A percentile compares a stretch with the other conserved stretches of the same genome.
Conservation (phyloP, 108 stramenopile species). For the Nitzschia sp. region DNA sequence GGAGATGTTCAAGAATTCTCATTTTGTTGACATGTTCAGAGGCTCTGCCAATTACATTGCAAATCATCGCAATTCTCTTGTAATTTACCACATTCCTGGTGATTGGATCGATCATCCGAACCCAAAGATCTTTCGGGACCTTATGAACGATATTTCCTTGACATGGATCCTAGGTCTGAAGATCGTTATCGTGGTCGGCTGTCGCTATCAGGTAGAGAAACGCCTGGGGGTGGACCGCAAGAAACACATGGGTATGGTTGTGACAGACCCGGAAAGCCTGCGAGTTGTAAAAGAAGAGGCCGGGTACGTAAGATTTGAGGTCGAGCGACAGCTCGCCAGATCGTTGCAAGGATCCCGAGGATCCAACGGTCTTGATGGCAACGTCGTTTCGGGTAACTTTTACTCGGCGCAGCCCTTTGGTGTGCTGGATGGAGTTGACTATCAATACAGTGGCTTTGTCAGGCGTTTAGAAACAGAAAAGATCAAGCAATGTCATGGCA, state of each 20-base stretch:
- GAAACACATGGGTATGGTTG: constrained; percentile 63
- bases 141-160: constrained; percentile 93
- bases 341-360: constrained; percentile 64
- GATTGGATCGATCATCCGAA: constrained; percentile 46
- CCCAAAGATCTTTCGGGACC: constrained; percentile 65
- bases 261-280: constrained; percentile 83
- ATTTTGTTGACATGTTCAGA: constrained; percentile 93
- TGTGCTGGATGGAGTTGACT: constrained; percentile 77
- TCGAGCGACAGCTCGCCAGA: constrained; percentile 88
- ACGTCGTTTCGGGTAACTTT: constrained; percentile 88
- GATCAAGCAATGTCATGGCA: constrained; percentile 75
- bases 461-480: constrained; percentile 87
- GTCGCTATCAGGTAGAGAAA: constrained; percentile 76
- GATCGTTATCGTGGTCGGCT: constrained; percentile 75
- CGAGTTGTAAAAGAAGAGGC: constrained; percentile 93
- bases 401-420: constrained; percentile 89
- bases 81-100: constrained; percentile 93
- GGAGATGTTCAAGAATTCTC: constrained; percentile 11
- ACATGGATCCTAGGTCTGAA: constrained; percentile 92
- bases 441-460: constrained; percentile 89
- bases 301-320: constrained; percentile 94
- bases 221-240: constrained; percentile 48
- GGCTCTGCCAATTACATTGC: constrained; percentile 95
- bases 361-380: constrained; percentile 39
- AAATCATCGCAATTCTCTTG: constrained; percentile 85